phyloP scores from a whole-genome alignment of 1,139 yeast species.

The Hyphopichia burtonii region DNA sequence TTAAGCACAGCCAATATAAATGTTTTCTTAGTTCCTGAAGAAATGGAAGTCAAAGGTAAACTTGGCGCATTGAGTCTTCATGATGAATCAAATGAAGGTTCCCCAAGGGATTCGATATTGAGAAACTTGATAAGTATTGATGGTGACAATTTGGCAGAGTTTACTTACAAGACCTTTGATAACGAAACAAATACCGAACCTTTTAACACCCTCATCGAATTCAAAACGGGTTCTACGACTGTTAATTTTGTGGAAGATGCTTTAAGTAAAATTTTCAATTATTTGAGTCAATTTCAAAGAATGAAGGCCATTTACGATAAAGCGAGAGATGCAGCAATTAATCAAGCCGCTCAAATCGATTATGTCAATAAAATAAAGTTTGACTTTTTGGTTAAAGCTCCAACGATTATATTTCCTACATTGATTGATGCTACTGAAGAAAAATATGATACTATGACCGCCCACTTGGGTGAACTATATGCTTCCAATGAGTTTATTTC shows the following conservation, averaged over 20 bases:
- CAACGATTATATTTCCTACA: constrained; percentile 77
- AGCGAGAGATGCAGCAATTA: constrained; percentile 81
- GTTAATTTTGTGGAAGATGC: constrained; percentile 83
- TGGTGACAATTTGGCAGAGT: constrained; percentile 80
- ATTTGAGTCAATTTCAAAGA: constrained; percentile 69
- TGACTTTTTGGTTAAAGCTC: constrained; percentile 74
- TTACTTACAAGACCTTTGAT: constrained; percentile 81
- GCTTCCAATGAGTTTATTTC: constrained; percentile 59
- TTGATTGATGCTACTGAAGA: constrained; percentile 37
- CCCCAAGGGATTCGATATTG: constrained; percentile 56
- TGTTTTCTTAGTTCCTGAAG: constrained; percentile 71
- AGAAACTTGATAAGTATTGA: constrained; percentile 75
- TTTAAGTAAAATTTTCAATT: constrained; percentile 62
- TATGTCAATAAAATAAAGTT: constrained; percentile 64
- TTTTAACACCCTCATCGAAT: constrained; percentile 59
- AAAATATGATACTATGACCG: constrained; percentile 60
- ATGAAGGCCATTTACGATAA: constrained; percentile 87
- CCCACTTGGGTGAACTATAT: constrained; percentile 81
- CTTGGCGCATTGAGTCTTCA: constrained; percentile 78
- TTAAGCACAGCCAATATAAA: constrained; percentile 72
- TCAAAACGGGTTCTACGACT: constrained; percentile 73
- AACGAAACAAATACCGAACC: constrained; percentile 45
- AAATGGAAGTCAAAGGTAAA: constrained; percentile 70
- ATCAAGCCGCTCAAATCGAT: constrained; percentile 65
- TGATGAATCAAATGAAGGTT: constrained; percentile 72